Evolutionary conservation across 2,329 filamentous ascomycete species (phyloP).

Genomic region (Beauveria medogensis): DNA sequence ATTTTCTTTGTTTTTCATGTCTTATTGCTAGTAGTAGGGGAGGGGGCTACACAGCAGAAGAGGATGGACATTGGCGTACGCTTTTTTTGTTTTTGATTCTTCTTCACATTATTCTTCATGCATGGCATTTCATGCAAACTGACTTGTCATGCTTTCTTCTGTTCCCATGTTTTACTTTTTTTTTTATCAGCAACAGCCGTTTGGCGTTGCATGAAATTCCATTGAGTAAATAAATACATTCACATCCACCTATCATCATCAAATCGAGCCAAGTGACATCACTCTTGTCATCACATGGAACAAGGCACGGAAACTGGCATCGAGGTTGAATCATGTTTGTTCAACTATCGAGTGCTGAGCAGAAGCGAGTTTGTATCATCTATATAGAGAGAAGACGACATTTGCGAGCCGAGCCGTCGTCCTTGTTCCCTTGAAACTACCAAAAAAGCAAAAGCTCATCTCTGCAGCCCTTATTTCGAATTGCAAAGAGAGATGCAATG

Average conservation of each 20-base stretch:
- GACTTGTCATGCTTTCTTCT: not conserved
- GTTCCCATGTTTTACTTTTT: not conserved
- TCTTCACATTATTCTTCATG: not conserved
- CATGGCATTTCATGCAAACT: slow-evolving; percentile 5
- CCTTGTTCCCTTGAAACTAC: slow-evolving; percentile 11
- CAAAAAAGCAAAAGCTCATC: slow-evolving; percentile 3
- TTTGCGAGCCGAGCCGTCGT: not conserved
- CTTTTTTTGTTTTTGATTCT: not conserved
- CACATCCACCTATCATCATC: not conserved
- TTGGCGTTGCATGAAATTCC: not conserved
- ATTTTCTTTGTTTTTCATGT: not conserved
- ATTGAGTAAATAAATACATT: not conserved
- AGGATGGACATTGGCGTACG: not conserved
- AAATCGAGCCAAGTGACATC: not conserved
- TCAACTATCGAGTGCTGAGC: not conserved
- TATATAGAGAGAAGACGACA: slow-evolving; percentile 2
- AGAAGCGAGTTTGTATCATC: slow-evolving; percentile 8
- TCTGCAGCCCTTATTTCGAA: not conserved
- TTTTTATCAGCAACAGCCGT: not conserved
- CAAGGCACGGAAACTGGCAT: not conserved
- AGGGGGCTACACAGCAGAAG: not conserved
- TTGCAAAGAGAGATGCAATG: not conserved
- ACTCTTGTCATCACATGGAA: not conserved
- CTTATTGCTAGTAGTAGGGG: not conserved
- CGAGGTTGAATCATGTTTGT: not conserved